These are phyloP conservation scores for Bipolaris sorokiniana DNA, from an alignment of 2,329 filamentous ascomycete genomes.

Conservation along the genomic window DNA sequence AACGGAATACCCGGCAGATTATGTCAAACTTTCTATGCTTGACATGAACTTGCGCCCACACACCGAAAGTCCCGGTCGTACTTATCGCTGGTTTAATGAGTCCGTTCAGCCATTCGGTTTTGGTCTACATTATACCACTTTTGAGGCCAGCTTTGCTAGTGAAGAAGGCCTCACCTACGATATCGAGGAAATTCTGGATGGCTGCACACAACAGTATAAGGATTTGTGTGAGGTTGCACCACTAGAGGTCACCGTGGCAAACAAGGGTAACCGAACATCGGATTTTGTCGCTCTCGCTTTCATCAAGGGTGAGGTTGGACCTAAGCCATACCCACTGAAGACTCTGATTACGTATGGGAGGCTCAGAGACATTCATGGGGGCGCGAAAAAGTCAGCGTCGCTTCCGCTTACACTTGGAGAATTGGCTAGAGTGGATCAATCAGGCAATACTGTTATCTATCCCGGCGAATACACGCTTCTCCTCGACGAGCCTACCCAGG, in stretches of 20 bases:
- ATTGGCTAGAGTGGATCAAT: slow-evolving; percentile 58
- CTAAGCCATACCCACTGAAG: slow-evolving; percentile 60
- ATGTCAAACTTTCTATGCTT: slow-evolving; percentile 60
- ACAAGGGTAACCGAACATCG: slow-evolving; percentile 55
- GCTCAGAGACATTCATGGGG: slow-evolving; percentile 49
- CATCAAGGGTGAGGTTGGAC: slow-evolving; percentile 56
- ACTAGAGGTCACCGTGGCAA: slow-evolving; percentile 52
- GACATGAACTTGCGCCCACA: slow-evolving; percentile 62
- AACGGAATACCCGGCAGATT: slow-evolving; percentile 63
- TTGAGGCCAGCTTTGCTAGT: slow-evolving; percentile 38
- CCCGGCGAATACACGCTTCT: slow-evolving; percentile 56
- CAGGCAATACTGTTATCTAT: slow-evolving; percentile 60
- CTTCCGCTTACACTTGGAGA: slow-evolving; percentile 57
- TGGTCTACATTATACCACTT: slow-evolving; percentile 65
- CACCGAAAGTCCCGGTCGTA: slow-evolving; percentile 58
- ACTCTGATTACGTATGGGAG: slow-evolving; percentile 59
- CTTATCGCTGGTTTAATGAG: slow-evolving; percentile 65
- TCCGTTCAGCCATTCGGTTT: slow-evolving; percentile 61
- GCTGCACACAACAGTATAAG: slow-evolving; percentile 38
- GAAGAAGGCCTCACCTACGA: slow-evolving; percentile 12
- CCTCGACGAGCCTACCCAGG: slow-evolving; percentile 41
- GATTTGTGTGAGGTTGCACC: slow-evolving; percentile 50
- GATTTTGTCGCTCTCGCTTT: slow-evolving; percentile 63
- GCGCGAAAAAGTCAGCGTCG: slow-evolving; percentile 36
- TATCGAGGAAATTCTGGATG: slow-evolving; percentile 48